Percentiles rank a stretch among this genome's conserved stretches.
Conservation (phyloP, 305 asterid species). For the Rubia tinctorum region DNA sequence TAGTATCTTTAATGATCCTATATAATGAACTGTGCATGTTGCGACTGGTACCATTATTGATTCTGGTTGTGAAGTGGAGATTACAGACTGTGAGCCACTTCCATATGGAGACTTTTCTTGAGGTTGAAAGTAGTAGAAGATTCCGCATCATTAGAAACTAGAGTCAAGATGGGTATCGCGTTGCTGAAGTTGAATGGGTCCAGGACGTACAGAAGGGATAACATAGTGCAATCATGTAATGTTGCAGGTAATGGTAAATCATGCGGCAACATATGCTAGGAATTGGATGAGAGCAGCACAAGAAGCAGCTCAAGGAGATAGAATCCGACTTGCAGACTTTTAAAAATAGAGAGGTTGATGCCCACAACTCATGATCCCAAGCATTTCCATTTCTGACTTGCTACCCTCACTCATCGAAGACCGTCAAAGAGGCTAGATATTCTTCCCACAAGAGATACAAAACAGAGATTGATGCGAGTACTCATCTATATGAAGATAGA, state of each 20-base stretch:
- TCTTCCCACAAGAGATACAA: constrained; percentile 72
- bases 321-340: constrained; percentile 72
- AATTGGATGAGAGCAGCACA: constrained; percentile 79
- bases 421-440: constrained; percentile 85
- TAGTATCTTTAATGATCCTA: no score
- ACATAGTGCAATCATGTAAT: constrained; percentile 66
- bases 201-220: constrained; percentile 63
- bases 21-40: constrained; percentile 4
- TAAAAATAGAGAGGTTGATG: constrained; percentile 84
- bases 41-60: constrained; percentile 78
- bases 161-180: constrained; percentile 99
- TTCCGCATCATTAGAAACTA: constrained; percentile 68
- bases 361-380: constrained; percentile 80
- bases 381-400: constrained; percentile 92
- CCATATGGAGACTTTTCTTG: constrained; percentile 97
- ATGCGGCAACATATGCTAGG: constrained; percentile 62
- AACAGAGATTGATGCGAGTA: constrained; percentile 75
- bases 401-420: constrained; percentile 67
- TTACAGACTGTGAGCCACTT: constrained; percentile 97
- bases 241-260: constrained; percentile 60
- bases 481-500: constrained; percentile 80
- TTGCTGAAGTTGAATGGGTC: constrained; percentile 96
- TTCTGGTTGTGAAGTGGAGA: constrained; percentile 97
- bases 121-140: constrained; percentile 97
- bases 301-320: constrained; percentile 84